A percentile compares a stretch with the other conserved stretches of the same genome.
Conservation (phyloP, 1,284 basidiomycete genomes). For the Pholiota adiposa region DNA sequence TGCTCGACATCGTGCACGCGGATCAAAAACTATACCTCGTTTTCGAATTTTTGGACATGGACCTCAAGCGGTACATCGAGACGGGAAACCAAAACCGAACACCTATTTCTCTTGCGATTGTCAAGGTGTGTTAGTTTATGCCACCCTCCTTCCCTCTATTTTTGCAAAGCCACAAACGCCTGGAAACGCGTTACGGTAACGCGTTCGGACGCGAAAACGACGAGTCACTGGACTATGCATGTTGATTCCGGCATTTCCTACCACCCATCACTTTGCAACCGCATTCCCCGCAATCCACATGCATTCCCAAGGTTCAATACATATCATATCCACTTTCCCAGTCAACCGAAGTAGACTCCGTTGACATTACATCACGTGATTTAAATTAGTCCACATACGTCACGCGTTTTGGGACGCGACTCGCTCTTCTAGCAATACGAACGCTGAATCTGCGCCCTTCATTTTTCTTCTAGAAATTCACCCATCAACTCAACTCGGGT, state of each 20-base stretch:
- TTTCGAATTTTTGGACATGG: conserved; percentile 94
- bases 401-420: conserved; percentile 23
- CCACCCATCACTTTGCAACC: conserved; percentile 5
- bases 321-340: conserved; percentile 5
- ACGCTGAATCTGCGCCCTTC: conserved; percentile 14
- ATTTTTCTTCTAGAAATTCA: conserved; percentile 76
- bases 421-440: neutral
- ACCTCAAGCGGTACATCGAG: conserved; percentile 97
- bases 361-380: conserved; percentile 33
- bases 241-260: conserved; percentile 2
- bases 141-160: conserved; percentile 17
- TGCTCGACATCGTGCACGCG: conserved; percentile 96
- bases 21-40: conserved; percentile 98
- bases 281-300: conserved; percentile 10
- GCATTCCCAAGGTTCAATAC: conserved; percentile 17
- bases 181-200: conserved; percentile 24
- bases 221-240: conserved; percentile 8
- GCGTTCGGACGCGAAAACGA: conserved; percentile 24
- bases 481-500: conserved; percentile 85
- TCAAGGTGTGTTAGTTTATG: conserved; percentile 64
- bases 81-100: conserved; percentile 74
- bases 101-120: conserved; percentile 78
- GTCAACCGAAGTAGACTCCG: conserved; percentile 16
- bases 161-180: conserved; percentile 3
- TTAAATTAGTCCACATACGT: conserved; percentile 26